Percentiles rank a stretch among this genome's conserved stretches.
phyloP scores from a whole-genome alignment of 805 yeast genomes.

The Ogataea ramenticola region DNA sequence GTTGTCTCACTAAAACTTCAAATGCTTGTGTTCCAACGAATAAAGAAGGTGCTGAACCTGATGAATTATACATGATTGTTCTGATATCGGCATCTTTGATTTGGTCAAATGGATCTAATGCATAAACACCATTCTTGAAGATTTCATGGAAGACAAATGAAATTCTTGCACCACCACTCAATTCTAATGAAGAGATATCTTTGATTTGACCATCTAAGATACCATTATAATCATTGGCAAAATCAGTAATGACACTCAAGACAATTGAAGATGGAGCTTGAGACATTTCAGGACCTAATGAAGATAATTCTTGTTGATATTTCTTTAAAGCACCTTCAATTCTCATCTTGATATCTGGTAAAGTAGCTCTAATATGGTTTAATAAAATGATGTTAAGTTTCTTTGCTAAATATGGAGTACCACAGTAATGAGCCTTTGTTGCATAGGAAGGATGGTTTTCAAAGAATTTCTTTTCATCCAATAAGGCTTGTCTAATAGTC shows the following conservation, averaged over 20 bases:
- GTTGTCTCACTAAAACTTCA: slow-evolving; percentile 92
- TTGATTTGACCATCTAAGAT: slow-evolving; percentile 88
- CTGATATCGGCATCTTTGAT: slow-evolving; percentile 93
- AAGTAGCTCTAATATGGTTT: slow-evolving; percentile 80
- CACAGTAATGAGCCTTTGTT: slow-evolving; percentile 92
- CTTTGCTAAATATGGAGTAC: slow-evolving; percentile 95
- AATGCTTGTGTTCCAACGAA: slow-evolving; percentile 97
- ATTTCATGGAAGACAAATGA: slow-evolving; percentile 96
- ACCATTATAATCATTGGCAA: slow-evolving; percentile 84
- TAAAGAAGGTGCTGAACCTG: slow-evolving; percentile 92
- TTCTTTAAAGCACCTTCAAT: slow-evolving; percentile 80
- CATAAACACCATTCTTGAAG: slow-evolving; percentile 83
- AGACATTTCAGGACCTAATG: slow-evolving; percentile 82
- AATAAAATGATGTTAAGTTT: slow-evolving; percentile 81
- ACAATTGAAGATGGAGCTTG: slow-evolving; percentile 89
- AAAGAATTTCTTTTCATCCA: slow-evolving; percentile 73
- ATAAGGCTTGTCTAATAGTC: slow-evolving; percentile 80
- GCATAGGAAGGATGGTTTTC: slow-evolving; percentile 87
- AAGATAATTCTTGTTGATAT: slow-evolving; percentile 69
- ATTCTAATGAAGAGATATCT: slow-evolving; percentile 81
- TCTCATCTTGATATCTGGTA: slow-evolving; percentile 90
- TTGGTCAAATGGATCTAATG: slow-evolving; percentile 94
- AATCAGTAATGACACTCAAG: slow-evolving; percentile 84
- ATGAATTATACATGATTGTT: slow-evolving; percentile 93
- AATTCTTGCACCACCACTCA: slow-evolving; percentile 97